Evolutionary conservation across 2,329 filamentous ascomycete genomes (phyloP), one percentile per base, ranked within the genome.

Genomic region (Penicillium crustosum): DNA sequence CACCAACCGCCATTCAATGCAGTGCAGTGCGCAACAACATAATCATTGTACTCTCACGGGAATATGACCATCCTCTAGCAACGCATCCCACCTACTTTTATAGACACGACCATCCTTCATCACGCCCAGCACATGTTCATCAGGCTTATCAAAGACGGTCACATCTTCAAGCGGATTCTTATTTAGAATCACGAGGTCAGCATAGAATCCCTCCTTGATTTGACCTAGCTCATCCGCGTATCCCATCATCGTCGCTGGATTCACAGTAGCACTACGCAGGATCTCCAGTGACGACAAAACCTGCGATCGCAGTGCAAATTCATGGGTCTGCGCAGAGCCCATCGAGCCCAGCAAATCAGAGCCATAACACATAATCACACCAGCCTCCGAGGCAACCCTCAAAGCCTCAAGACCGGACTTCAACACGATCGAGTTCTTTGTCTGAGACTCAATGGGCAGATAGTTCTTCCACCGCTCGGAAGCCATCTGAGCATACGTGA

Each of bases 141-240:
- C 78, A 3, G 79, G 79, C 42, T 72, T 63, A 59, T 80, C 80
- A 36, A 86, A 67, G 0, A 83, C 70, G 2, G 74, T 73, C 17
- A 85, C 76, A 63, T 85, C 78, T n/a, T 83, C 77, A 36, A 86
- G 67, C 3, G 83, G 83, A 62, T 84, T 84, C 53, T 69, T 65
- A 36, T 78, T 78, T 49, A 84, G 60, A 5, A 85, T 71, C 38
- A 85, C 60, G 42, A 86, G 42, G 66, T 86, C 83, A 0, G 82
- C 83, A 4, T 74, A 70, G 56, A 79, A 83, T 0, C 81, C 82
- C 13, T 72, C 68, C 61, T 78, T 79, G 6, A 85, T 68, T 62
- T 82, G 77, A 0, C 83, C 83, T 25, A 85, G 67, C 42, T 71
- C 74, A 3, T 75, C 69, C 29, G 79, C 78, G 61, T 78, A 75